These are phyloP conservation scores for Rhodotorula sp. DNA, from an alignment of 1,284 basidiomycete species.

Conservation along the genomic window DNA sequence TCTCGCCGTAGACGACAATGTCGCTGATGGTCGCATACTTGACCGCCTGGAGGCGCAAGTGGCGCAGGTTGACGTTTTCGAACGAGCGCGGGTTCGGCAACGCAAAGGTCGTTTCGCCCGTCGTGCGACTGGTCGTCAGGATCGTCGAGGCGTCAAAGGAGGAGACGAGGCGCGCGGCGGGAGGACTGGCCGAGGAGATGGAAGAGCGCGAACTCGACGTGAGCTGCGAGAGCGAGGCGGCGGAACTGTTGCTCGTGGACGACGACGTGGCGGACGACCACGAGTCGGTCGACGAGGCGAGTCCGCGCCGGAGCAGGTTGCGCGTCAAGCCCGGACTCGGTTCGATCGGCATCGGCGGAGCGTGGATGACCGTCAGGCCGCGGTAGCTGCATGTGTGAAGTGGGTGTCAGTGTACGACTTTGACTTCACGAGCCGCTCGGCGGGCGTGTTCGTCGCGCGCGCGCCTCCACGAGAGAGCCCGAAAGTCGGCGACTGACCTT, in stretches of 20 bases:
- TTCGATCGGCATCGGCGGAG: constrained; percentile 5
- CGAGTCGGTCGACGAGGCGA: constrained; percentile 30
- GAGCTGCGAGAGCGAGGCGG: constrained; percentile 15
- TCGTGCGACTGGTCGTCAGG: constrained; percentile 49
- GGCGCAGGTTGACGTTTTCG: constrained; percentile 44
- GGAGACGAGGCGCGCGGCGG: constrained; percentile 33
- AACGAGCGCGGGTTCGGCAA: constrained; percentile 65
- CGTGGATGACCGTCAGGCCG: constrained; percentile 36
- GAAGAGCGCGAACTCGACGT: constrained; percentile 16
- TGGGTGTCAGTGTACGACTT: neutral
- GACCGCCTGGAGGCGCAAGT: constrained; percentile 53
- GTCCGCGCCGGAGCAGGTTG: constrained; percentile 24
- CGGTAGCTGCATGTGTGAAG: constrained; percentile 27
- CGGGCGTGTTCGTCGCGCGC: neutral
- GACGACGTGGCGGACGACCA: constrained; percentile 29
- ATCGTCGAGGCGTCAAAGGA: constrained; percentile 46
- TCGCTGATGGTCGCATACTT: constrained; percentile 88
- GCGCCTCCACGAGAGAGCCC: neutral
- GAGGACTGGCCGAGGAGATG: neutral
- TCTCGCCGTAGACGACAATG: constrained; percentile 80
- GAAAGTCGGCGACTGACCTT: constrained; percentile 38
- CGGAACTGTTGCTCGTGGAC: constrained; percentile 17
- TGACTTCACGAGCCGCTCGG: no score
- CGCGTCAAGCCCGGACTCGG: constrained; percentile 8
- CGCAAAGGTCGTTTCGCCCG: constrained; percentile 60